phyloP scores from a whole-genome alignment of 1,284 basidiomycete genomes.

The Naganishia cerealis region DNA sequence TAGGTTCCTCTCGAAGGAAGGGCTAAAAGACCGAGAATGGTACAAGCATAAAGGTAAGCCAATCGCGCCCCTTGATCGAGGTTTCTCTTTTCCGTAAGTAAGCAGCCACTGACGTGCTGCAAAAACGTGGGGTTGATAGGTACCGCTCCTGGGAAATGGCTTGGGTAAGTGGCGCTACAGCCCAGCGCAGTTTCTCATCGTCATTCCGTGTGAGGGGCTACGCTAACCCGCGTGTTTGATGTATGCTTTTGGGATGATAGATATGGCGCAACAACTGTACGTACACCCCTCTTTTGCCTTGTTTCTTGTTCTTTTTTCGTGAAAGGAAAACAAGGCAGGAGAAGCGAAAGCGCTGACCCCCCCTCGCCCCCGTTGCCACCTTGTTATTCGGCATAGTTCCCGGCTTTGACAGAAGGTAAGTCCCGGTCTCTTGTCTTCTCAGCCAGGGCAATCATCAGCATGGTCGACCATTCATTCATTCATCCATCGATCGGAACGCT shows the following conservation, averaged over 20 bases:
- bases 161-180: slow-evolving; percentile 57
- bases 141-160: slow-evolving; percentile 85
- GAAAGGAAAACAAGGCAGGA: too few species aligned
- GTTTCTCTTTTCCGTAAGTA: neutral
- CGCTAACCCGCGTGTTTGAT: neutral
- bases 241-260: neutral
- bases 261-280: slow-evolving; percentile 65
- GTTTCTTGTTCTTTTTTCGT: too few species aligned
- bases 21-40: slow-evolving; percentile 78
- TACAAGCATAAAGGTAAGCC: slow-evolving; percentile 70
- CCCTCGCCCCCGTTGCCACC: too few species aligned
- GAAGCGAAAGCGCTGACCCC: too few species aligned
- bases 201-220: neutral
- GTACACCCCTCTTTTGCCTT: too few species aligned
- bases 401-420: slow-evolving; percentile 25
- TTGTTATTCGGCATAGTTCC: slow-evolving; percentile 5
- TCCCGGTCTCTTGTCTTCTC: neutral
- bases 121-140: neutral
- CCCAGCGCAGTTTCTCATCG: too few species aligned
- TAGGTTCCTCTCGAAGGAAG: slow-evolving; percentile 71
- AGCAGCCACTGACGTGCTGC: neutral
- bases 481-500: neutral
- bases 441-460: neutral
- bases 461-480: too few species aligned
- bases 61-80: neutral